Base-by-base conservation (phyloP, 1,139 yeast species). In the Kodamaea fungicola region DNA sequence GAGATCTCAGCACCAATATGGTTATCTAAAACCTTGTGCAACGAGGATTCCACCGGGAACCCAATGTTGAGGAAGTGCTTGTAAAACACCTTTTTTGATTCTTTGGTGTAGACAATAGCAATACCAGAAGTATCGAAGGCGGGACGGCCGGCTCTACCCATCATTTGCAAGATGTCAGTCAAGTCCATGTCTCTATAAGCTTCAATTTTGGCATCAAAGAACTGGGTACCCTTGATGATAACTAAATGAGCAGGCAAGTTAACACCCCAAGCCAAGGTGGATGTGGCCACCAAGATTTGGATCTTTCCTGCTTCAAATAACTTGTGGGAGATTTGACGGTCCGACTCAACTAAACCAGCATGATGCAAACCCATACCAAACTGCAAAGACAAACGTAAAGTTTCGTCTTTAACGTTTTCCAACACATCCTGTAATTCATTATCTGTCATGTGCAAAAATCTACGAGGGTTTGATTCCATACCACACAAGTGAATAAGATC, bases 311-410 rank as follows among this genome's bases (percentile, higher is more conserved):
- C 67, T 49, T 89, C 95, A 61, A 92, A 92, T 27, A 92, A 64
- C 48, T 80, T 80, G 57, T 94, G 98, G 3, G 96, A 82, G 31
- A 90, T 78, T 49, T 81, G 80, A 50, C 99, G 78, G 57, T 92
- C 99, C 30, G 83, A 75, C 48, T 89, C 96, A 12, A 88, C 95
- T 39, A 92, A 70, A 60, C 99, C 98, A 30, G 99, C 98, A 70
- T 92, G 99, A 67, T 92, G 98, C 37, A 92, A 71, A 0, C 96
- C 99, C 61, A 94, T 90, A 42, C 98, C 98, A 61, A 90, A 94
- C 54, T 90, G 97, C 42, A 94, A 64, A 0, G 97, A 76, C 33
- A 92, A 63, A 49, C 78, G 78, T 40, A 94, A 70, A 1, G 97
- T 89, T 28, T 92, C 97, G 61, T 94, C 98, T 44, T 87, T 83